Percentiles rank a stretch among this genome's conserved stretches.
Conservation (phyloP, 257 asterid species). For the Primulina eburnea region DNA sequence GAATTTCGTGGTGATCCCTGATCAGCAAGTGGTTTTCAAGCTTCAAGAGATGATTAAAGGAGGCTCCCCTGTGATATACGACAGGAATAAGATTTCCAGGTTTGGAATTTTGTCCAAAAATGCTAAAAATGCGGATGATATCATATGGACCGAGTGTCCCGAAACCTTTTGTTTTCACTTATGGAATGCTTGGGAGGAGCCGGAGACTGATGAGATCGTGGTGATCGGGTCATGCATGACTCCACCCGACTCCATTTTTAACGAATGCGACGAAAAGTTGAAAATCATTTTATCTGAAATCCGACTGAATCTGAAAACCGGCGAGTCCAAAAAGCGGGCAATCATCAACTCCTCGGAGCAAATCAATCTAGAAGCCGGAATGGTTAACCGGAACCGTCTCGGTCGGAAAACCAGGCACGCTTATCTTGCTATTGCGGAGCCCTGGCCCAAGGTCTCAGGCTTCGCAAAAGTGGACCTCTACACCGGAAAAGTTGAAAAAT, state of each 20-base stretch:
- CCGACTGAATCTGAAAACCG: conserved; percentile 56
- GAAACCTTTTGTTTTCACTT: conserved; percentile 65
- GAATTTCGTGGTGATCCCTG: conserved; percentile 59
- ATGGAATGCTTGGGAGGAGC: conserved; percentile 83
- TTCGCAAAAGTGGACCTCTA: conserved; percentile 61
- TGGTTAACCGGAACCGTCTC: conserved; percentile 57
- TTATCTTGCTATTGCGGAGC: conserved; percentile 68
- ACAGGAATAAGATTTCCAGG: conserved; percentile 48
- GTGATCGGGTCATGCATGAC: conserved; percentile 86
- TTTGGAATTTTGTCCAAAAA: conserved; percentile 50
- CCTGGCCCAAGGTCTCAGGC: conserved; percentile 80
- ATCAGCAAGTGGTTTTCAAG: conserved; percentile 80
- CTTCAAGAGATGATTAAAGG: conserved; percentile 62
- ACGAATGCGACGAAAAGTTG: conserved; percentile 52
- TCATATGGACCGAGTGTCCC: conserved; percentile 51
- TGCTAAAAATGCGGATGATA: conserved; percentile 28
- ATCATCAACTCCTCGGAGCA: conserved; percentile 34
- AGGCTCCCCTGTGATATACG: conserved; percentile 63
- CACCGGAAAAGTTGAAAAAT: conserved; percentile 41
- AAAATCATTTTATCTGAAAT: conserved; percentile 52
- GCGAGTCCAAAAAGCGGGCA: conserved; percentile 41
- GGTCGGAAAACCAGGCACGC: conserved; percentile 59
- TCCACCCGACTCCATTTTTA: conserved; percentile 68
- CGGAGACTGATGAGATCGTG: conserved; percentile 54
- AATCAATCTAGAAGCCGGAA: conserved; percentile 64